phyloP scores from a whole-genome alignment of 805 yeast species.

The Crinitomyces ghanaensis region DNA sequence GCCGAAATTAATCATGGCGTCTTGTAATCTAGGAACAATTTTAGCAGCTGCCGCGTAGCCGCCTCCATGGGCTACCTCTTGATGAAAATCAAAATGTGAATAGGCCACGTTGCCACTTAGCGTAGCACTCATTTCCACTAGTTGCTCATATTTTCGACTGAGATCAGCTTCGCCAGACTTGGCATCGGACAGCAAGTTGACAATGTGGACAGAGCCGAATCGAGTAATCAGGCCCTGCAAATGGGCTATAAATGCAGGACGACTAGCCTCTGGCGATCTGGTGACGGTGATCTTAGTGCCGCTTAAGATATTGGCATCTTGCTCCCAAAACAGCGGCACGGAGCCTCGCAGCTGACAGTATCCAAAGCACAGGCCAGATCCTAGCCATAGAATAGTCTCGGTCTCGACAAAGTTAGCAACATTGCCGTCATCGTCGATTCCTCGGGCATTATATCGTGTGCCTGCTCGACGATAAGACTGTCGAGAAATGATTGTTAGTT shows the following conservation, averaged over 20 bases:
- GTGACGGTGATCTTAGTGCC: slow-evolving; percentile 88
- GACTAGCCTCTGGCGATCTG: slow-evolving; percentile 83
- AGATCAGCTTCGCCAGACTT: slow-evolving; percentile 69
- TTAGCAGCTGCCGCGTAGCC: slow-evolving; percentile 77
- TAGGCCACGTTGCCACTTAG: slow-evolving; percentile 32
- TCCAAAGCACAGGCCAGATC: slow-evolving; percentile 45
- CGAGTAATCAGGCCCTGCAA: slow-evolving; percentile 55
- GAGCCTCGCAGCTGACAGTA: slow-evolving; percentile 90
- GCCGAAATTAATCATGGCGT: slow-evolving; percentile 66
- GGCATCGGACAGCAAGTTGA: slow-evolving; percentile 76
- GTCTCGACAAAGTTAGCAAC: slow-evolving; percentile 96
- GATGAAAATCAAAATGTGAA: slow-evolving; percentile 89
- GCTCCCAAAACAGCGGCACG: slow-evolving; percentile 97
- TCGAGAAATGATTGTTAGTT: slow-evolving; percentile 72
- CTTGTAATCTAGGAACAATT: slow-evolving; percentile 51
- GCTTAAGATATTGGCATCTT: slow-evolving; percentile 79
- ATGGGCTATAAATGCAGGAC: slow-evolving; percentile 78
- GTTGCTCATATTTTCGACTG: slow-evolving; percentile 51
- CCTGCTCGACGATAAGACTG: slow-evolving; percentile 98
- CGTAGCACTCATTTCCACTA: slow-evolving; percentile 33
- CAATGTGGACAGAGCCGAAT: slow-evolving; percentile 81
- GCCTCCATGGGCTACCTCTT: slow-evolving; percentile 82
- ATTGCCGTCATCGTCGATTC: slow-evolving; percentile 88
- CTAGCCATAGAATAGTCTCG: slow-evolving; percentile 59
- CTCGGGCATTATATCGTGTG: slow-evolving; percentile 88